Conservation (phyloP, 2,329 filamentous ascomycete species). For the Graphium sp. region DNA sequence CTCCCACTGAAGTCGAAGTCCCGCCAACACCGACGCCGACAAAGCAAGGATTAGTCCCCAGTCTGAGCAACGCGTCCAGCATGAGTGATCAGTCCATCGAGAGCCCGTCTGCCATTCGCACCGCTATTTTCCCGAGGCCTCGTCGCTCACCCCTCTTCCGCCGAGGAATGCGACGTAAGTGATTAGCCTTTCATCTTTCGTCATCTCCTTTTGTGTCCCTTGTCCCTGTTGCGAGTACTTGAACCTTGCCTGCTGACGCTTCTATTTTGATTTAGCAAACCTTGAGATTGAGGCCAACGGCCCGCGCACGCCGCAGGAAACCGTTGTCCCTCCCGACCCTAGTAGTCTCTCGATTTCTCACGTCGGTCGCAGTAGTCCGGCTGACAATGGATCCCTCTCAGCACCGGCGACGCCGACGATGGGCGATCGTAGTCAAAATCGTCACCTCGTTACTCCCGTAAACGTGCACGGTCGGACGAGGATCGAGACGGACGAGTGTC, state of each 20-base stretch:
- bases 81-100: slow-evolving; percentile 21
- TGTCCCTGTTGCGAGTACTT: too few species aligned
- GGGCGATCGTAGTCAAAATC: slow-evolving; percentile 17
- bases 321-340: slow-evolving; percentile 59
- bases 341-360: slow-evolving; percentile 72
- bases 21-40: slow-evolving; percentile 95
- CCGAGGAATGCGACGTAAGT: too few species aligned
- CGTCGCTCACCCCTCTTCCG: too few species aligned
- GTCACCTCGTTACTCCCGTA: slow-evolving; percentile 45
- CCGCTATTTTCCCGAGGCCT: slow-evolving; percentile 22
- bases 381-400: slow-evolving; percentile 2
- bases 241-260: too few species aligned
- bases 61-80: slow-evolving; percentile 18
- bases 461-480: slow-evolving; percentile 47
- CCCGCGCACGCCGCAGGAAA: slow-evolving; percentile 67
- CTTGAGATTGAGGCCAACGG: slow-evolving; percentile 42
- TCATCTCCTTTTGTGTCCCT: slow-evolving; percentile 30
- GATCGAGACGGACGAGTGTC: slow-evolving; percentile 53
- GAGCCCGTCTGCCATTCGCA: slow-evolving; percentile 30
- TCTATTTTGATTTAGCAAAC: slow-evolving; percentile 38
- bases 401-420: slow-evolving; percentile 68
- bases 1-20: slow-evolving; percentile 36
- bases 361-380: slow-evolving; percentile 18
- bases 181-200: slow-evolving; percentile 12
- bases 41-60: slow-evolving; percentile 42